These are phyloP conservation scores for Echinochloa phyllopogon DNA, from an alignment of 176 grass and related monocot species.

Conservation along the genomic window DNA sequence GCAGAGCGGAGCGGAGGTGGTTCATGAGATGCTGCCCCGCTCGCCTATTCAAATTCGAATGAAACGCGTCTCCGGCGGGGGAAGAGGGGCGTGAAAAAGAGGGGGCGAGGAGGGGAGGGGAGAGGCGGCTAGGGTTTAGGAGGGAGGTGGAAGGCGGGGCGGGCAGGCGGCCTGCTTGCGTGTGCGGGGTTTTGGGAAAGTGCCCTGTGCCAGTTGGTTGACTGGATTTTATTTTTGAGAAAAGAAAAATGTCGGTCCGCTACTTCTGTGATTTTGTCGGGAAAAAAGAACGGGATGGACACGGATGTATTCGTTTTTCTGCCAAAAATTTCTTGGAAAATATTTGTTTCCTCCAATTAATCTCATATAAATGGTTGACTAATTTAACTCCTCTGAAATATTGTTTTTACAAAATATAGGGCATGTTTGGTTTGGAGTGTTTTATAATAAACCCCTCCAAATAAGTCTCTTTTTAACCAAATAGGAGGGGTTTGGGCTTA, in stretches of 20 bases:
- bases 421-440: too few relatives aligned
- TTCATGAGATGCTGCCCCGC: constrained; percentile 24
- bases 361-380: too few relatives aligned
- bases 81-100: not conserved
- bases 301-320: too few relatives aligned
- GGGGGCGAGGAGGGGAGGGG: not conserved
- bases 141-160: constrained; percentile 1
- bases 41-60: constrained; percentile 33
- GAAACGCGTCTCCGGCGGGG: constrained; percentile 28
- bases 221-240: not conserved
- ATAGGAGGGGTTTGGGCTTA: too few relatives aligned
- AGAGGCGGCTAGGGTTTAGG: constrained; percentile 52
- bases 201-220: not conserved
- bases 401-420: too few relatives aligned
- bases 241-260: not conserved
- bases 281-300: too few relatives aligned
- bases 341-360: too few relatives aligned
- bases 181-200: not conserved
- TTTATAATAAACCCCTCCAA: too few relatives aligned
- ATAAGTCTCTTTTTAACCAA: too few relatives aligned
- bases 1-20: not conserved
- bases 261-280: too few relatives aligned
- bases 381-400: too few relatives aligned
- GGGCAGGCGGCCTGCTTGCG: not conserved
- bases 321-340: too few relatives aligned